Evolutionary conservation across 2,329 filamentous ascomycete genomes (phyloP).

Genomic region (Pezicula carpinea): DNA sequence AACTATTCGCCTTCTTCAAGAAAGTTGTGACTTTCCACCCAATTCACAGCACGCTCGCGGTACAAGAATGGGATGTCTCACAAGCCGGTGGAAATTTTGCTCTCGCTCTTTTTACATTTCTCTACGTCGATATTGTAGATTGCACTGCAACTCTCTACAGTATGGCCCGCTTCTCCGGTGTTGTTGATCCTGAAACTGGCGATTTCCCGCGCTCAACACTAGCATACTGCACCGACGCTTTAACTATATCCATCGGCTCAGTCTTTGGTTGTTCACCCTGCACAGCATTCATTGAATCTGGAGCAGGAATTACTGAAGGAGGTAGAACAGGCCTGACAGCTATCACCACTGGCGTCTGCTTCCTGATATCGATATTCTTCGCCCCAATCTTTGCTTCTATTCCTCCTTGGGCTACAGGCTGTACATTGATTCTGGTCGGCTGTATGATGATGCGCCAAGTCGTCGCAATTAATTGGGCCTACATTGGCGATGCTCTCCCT

Average conservation of each 20-base stretch:
- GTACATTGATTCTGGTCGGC: constrained; percentile 67
- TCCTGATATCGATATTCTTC: constrained; percentile 69
- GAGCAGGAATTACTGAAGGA: constrained; percentile 71
- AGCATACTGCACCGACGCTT: constrained; percentile 69
- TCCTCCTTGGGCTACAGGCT: constrained; percentile 73
- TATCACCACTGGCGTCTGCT: constrained; percentile 64
- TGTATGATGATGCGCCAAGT: constrained; percentile 76
- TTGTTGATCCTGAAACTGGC: constrained; percentile 59
- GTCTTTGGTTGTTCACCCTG: constrained; percentile 67
- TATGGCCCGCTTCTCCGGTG: constrained; percentile 73
- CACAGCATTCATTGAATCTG: constrained; percentile 72
- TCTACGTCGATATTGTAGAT: constrained; percentile 77
- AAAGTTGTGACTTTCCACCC: constrained; percentile 68
- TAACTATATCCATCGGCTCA: constrained; percentile 66
- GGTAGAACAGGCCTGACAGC: constrained; percentile 70
- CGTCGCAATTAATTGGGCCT: constrained; percentile 70
- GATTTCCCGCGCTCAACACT: constrained; percentile 83
- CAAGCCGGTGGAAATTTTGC: constrained; percentile 54
- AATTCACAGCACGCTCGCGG: constrained; percentile 57
- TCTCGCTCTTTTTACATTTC: constrained; percentile 69
- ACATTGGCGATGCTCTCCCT: constrained; percentile 70
- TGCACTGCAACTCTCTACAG: constrained; percentile 74
- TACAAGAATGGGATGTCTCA: constrained; percentile 60
- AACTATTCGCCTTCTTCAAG: constrained; percentile 67
- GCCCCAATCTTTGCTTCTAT: constrained; percentile 74